phyloP scores from a whole-genome alignment of 805 yeast species.

The Priceomyces medius region DNA sequence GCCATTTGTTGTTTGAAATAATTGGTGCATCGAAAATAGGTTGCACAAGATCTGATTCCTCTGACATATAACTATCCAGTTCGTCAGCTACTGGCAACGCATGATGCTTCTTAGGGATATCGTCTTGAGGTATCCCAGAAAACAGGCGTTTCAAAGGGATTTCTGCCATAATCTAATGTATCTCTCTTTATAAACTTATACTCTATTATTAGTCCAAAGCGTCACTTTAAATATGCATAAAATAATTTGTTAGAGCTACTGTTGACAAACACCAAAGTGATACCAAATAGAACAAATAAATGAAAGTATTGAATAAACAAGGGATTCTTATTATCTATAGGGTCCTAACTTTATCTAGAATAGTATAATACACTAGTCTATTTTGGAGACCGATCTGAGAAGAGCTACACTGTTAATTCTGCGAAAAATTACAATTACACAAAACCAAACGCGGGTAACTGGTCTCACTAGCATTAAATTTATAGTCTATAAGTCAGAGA shows the following conservation, averaged over 20 bases:
- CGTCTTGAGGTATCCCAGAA: conserved; percentile 8
- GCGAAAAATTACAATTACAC: conserved; percentile 2
- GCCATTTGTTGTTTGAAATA: conserved; percentile 51
- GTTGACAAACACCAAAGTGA: no score
- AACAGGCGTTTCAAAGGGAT: conserved; percentile 11
- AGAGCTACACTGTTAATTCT: neutral
- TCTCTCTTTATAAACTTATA: neutral
- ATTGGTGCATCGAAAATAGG: conserved; percentile 14
- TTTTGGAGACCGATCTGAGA: neutral
- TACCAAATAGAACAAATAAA: no score
- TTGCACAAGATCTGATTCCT: conserved; percentile 10
- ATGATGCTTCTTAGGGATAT: conserved; percentile 3
- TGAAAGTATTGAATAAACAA: no score
- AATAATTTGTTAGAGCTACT: no score
- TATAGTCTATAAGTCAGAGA: conserved; percentile 5
- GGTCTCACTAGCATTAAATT: neutral
- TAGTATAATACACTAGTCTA: neutral
- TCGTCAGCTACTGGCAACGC: conserved; percentile 8
- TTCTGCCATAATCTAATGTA: conserved; percentile 6
- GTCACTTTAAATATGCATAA: neutral
- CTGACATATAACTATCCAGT: conserved; percentile 13
- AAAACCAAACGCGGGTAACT: conserved; percentile 8
- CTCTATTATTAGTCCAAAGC: neutral
- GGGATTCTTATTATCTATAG: neutral
- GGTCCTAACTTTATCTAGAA: neutral